These are phyloP conservation scores for Ophiostoma populinum DNA, from an alignment of 2,329 filamentous ascomycete species.

Conservation along the genomic window DNA sequence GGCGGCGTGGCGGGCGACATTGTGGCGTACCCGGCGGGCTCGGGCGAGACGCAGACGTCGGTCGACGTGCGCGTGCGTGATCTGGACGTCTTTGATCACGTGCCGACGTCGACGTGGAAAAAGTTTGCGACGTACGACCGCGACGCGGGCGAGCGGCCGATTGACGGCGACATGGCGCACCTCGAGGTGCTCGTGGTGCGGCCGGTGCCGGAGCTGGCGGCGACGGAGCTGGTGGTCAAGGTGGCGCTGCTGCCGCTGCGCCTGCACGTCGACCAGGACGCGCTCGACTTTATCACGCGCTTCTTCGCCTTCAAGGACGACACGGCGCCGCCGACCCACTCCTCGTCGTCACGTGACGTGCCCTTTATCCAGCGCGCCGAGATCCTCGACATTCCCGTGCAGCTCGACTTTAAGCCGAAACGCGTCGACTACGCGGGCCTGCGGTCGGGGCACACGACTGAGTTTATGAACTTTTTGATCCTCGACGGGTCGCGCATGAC, in stretches of 20 bases:
- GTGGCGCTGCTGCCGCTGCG: slow-evolving; percentile 67
- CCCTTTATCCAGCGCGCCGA: slow-evolving; percentile 85
- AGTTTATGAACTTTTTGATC: slow-evolving; percentile 97
- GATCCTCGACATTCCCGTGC: slow-evolving; percentile 66
- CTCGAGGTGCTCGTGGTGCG: slow-evolving; percentile 77
- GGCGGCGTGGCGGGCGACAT: slow-evolving; percentile 68
- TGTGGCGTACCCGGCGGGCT: slow-evolving; percentile 57
- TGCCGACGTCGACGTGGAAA: slow-evolving; percentile 92
- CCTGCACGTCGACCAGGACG: slow-evolving; percentile 92
- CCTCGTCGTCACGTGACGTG: slow-evolving; percentile 44
- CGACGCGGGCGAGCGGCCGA: slow-evolving; percentile 71
- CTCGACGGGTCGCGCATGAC: slow-evolving; percentile 78
- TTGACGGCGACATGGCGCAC: slow-evolving; percentile 76
- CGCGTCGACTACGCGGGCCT: slow-evolving; percentile 90
- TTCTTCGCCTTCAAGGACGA: slow-evolving; percentile 98
- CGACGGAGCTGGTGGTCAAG: slow-evolving; percentile 75
- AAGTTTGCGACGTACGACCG: slow-evolving; percentile 93
- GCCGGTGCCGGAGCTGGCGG: slow-evolving; percentile 66
- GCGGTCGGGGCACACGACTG: slow-evolving; percentile 81
- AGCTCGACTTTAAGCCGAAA: slow-evolving; percentile 92
- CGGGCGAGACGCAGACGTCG: slow-evolving; percentile 72
- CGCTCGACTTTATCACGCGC: slow-evolving; percentile 86
- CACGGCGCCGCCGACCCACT: slow-evolving; percentile 28
- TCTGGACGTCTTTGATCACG: slow-evolving; percentile 82
- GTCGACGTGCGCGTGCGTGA: slow-evolving; percentile 69